Conservation (phyloP, 192 early-diverging fungal species). For the Pilaira anomala region DNA sequence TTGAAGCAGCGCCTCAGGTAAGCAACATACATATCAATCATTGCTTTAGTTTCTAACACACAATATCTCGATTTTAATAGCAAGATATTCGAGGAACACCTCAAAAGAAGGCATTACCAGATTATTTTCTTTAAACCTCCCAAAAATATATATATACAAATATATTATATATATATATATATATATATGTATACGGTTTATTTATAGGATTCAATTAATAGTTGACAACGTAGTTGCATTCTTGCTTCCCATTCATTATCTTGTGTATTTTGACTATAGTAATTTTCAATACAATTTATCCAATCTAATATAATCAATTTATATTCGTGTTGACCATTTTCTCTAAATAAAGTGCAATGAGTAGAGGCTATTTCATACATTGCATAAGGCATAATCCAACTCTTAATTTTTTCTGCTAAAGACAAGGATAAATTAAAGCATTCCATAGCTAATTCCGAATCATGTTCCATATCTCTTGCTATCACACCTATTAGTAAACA, state of each 20-base stretch:
- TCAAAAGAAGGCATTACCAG: slow-evolving; percentile 82
- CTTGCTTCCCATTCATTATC: slow-evolving; percentile 5
- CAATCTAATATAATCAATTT: background rate
- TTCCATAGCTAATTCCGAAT: background rate
- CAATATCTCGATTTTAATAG: background rate
- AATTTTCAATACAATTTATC: slow-evolving; percentile 4
- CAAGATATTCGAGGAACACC: slow-evolving; percentile 79
- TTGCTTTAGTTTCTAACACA: background rate
- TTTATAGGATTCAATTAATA: slow-evolving; percentile 4
- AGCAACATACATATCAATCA: background rate
- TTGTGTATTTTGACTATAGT: slow-evolving; percentile 1
- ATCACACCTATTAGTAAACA: background rate
- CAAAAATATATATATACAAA: background rate
- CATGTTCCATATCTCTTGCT: slow-evolving; percentile 1
- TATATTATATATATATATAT: background rate
- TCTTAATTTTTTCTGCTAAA: background rate
- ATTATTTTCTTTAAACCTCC: slow-evolving; percentile 81
- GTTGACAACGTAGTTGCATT: slow-evolving; percentile 15
- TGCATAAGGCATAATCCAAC: slow-evolving; percentile 7
- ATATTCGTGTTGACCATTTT: background rate
- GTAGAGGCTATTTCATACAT: slow-evolving; percentile 12
- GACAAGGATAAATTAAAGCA: background rate
- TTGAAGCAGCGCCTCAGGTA: slow-evolving; percentile 89
- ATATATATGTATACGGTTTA: slow-evolving; percentile 10
- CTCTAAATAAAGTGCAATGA: background rate